Evolutionary conservation across 352 stramenopile genomes (phyloP).

Genomic region (Thalassiosira hispida): DNA sequence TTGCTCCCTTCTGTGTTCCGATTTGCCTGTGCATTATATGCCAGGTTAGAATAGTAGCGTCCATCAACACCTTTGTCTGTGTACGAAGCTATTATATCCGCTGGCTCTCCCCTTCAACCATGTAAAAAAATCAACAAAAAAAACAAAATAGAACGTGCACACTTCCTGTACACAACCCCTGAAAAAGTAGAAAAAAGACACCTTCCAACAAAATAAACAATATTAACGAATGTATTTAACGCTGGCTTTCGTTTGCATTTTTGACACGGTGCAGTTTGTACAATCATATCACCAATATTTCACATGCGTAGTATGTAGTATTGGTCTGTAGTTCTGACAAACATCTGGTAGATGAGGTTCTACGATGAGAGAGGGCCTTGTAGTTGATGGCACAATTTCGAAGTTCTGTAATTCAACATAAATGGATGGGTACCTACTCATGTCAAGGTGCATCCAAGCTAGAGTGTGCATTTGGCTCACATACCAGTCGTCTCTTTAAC

Average conservation of each 20-base stretch:
- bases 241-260: neutral
- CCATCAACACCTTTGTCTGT: too few species aligned
- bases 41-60: neutral
- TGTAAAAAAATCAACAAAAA: constrained; percentile 42
- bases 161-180: constrained; percentile 13
- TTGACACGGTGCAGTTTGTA: constrained; percentile 1
- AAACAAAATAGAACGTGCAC: constrained; percentile 27
- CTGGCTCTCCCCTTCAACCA: neutral
- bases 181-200: constrained; percentile 20
- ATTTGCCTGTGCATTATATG: neutral
- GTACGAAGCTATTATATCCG: neutral
- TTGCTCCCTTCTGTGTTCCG: neutral
- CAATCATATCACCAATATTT: too few species aligned
- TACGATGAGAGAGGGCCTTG: too few species aligned
- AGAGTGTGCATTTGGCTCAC: too few species aligned
- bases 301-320: too few species aligned
- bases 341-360: too few species aligned
- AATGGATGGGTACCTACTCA: too few species aligned
- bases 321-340: too few species aligned
- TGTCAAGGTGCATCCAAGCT: too few species aligned
- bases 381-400: too few species aligned
- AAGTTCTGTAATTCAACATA: too few species aligned
- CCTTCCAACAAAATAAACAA: constrained; percentile 6
- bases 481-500: too few species aligned
- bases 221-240: constrained; percentile 13